A percentile compares a stretch with the other conserved stretches of the same genome.
Conservation (phyloP, 2,329 filamentous ascomycete genomes). For the Penicillium sp. region DNA sequence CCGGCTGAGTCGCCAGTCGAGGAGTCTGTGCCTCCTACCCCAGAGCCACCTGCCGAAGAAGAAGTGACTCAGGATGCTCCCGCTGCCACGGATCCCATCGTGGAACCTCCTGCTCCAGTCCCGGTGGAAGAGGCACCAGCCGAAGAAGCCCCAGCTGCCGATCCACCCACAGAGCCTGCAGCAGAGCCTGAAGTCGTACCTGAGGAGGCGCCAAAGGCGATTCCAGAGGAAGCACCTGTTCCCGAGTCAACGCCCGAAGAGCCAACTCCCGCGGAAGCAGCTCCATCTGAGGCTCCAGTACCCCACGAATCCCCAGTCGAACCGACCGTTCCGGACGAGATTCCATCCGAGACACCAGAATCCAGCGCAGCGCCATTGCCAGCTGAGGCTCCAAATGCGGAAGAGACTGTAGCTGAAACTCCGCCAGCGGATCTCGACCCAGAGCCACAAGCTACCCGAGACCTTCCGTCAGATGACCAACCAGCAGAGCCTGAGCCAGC, state of each 20-base stretch:
- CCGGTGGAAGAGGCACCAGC: conserved; percentile 17
- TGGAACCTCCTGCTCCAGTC: conserved; percentile 14
- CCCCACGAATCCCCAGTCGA: conserved; percentile 9
- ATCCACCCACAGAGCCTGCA: neutral
- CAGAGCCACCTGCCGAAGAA: conserved; percentile 15
- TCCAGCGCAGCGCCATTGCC: conserved; percentile 8
- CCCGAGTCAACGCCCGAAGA: conserved; percentile 7
- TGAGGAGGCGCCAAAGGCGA: conserved; percentile 9
- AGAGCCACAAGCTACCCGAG: conserved; percentile 5
- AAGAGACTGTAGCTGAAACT: conserved; percentile 5
- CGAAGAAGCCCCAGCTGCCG: conserved; percentile 8
- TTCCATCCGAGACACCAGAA: conserved; percentile 1
- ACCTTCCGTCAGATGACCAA: conserved; percentile 6
- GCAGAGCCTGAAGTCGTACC: conserved; percentile 3
- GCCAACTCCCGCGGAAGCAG: conserved; percentile 7
- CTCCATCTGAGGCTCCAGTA: conserved; percentile 5
- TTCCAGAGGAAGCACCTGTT: conserved; percentile 4
- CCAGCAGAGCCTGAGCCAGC: conserved; percentile 10
- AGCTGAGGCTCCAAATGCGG: conserved; percentile 1
- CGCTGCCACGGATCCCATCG: conserved; percentile 8
- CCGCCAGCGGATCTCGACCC: conserved; percentile 4
- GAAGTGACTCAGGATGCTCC: conserved; percentile 7
- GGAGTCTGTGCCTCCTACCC: conserved; percentile 8
- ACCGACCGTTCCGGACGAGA: conserved; percentile 11
- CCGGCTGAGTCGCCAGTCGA: conserved; percentile 12